phyloP scores from a whole-genome alignment of 345 rosid genomes.

The Rhizophora apiculata region DNA sequence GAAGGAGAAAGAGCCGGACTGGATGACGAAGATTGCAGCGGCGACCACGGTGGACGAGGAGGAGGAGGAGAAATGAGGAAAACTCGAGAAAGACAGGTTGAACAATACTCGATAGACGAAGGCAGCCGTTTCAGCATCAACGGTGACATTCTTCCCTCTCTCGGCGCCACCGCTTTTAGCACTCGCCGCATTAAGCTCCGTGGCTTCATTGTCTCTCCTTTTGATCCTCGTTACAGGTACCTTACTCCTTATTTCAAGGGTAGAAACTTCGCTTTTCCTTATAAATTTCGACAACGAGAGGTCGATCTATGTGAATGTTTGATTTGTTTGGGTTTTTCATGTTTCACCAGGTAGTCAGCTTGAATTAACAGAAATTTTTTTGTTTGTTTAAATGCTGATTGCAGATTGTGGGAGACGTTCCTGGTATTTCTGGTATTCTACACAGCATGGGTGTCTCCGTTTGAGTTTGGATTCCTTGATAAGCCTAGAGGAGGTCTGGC shows the following conservation, averaged over 20 bases:
- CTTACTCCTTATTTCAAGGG: background rate
- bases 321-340: background rate
- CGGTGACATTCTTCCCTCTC: constrained; percentile 66
- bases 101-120: constrained; percentile 36
- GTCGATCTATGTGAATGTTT: no score
- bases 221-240: constrained; percentile 65
- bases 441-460: constrained; percentile 90
- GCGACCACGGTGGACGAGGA: background rate
- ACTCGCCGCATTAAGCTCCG: constrained; percentile 43
- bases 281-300: background rate
- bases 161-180: constrained; percentile 50
- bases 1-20: background rate
- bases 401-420: constrained; percentile 71
- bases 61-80: background rate
- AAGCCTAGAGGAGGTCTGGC: constrained; percentile 46
- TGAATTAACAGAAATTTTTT: background rate
- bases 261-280: background rate
- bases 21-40: background rate
- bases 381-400: background rate
- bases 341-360: no score
- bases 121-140: constrained; percentile 58
- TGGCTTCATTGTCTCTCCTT: constrained; percentile 60
- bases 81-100: constrained; percentile 12
- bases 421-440: constrained; percentile 73
- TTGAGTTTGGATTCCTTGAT: constrained; percentile 66